phyloP scores from a whole-genome alignment of 768 basidiomycete genomes.

The Kwoniella europaea region DNA sequence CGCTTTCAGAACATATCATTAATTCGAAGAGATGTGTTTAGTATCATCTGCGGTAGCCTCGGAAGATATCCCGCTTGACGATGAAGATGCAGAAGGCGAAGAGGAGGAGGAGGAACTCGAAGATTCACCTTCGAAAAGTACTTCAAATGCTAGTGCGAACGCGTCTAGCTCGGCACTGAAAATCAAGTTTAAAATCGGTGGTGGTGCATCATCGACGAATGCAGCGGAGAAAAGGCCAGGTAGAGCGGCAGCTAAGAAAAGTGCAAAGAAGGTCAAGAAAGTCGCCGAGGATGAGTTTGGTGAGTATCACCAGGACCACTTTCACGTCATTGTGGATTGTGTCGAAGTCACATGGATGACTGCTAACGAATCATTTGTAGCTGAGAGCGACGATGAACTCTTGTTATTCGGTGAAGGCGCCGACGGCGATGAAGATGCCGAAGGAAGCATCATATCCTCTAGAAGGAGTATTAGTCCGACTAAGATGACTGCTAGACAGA shows the following conservation, averaged over 20 bases:
- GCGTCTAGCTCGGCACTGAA: slow-evolving; percentile 25
- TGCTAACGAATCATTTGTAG: not conserved
- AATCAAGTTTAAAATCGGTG: slow-evolving; percentile 36
- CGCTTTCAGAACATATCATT: no score
- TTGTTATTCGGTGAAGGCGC: slow-evolving; percentile 9
- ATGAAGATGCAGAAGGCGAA: slow-evolving; percentile 14
- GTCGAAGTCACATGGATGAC: no score
- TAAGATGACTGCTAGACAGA: slow-evolving; percentile 55
- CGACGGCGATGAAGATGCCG: slow-evolving; percentile 24
- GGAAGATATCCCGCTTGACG: slow-evolving; percentile 19
- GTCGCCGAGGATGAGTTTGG: slow-evolving; percentile 38
- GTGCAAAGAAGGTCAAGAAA: slow-evolving; percentile 40
- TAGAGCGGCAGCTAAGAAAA: slow-evolving; percentile 41
- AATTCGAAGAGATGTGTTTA: not conserved
- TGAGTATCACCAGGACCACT: slow-evolving; percentile 18
- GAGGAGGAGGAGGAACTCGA: slow-evolving; percentile 24
- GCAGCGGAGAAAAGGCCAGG: slow-evolving; percentile 19
- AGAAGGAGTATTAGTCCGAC: slow-evolving; percentile 35
- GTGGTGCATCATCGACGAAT: not conserved
- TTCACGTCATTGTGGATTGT: no score
- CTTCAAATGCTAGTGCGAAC: slow-evolving; percentile 3
- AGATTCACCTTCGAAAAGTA: slow-evolving; percentile 2
- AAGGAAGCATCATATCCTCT: slow-evolving; percentile 13
- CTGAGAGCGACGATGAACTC: slow-evolving; percentile 34
- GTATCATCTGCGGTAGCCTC: slow-evolving; percentile 15